Evolutionary conservation across 371 early-diverging fungal genomes (phyloP), one percentile per base, ranked within the genome.

Genomic region (Nematocida homosporus): DNA sequence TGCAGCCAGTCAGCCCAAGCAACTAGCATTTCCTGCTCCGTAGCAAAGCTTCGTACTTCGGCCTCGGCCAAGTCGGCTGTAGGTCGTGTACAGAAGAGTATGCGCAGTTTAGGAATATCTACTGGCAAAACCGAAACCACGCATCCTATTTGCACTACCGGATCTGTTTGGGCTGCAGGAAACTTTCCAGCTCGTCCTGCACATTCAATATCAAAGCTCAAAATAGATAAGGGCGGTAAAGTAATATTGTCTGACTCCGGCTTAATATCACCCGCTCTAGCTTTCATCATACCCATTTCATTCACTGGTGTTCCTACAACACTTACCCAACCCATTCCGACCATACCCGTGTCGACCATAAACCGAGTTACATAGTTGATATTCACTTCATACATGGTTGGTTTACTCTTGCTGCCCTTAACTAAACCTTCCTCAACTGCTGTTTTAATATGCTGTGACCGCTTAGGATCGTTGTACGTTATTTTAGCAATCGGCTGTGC

Each of bases 91-190:
- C 93, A 81, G 51, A 99, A 94, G 0, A 99, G 90, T 66, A 89
- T 92, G 54, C 92, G 85, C 56, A 93, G 87, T 64, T 92, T 66
- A 13, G 29, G 30, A 2, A 2, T 35, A 6, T 13, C 63, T 86
- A 88, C 91, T 85, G 94, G 95, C 2, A 90, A 79, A 1, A 92
- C 89, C 2, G 93, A 89, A 41, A 95, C 88, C 60, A 79, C 83
- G 54, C 91, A 92, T 2, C 98, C 99, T 78, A 99, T 98, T 83
- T 99, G 99, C 77, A 98, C 98, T n/a, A 99, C 92, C 0, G 97
- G 93, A 84, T 98, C 99, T 1, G 86, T 75, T 52, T 88, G 82
- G 10, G 99, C 87, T 54, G 92, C 92, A 0, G 99, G 99, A 78
- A 99, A 99, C n/a, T 91, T 85, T 47, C 93, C 93, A 67, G 91